These are phyloP conservation scores for Suillus brevipes DNA, from an alignment of 768 basidiomycete genomes.

Conservation along the genomic window DNA sequence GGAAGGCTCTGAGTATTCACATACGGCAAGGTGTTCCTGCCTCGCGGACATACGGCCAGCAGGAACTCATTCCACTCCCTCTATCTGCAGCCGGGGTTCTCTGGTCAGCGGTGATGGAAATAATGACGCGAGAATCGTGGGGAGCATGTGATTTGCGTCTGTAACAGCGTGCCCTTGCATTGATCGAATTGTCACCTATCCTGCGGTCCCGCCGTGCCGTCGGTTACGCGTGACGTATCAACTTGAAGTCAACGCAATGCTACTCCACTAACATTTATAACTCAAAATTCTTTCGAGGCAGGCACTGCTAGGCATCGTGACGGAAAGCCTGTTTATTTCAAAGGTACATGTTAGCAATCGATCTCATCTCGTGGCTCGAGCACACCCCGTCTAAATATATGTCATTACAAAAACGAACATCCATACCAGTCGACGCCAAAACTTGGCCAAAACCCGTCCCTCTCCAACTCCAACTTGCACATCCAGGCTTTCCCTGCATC, in stretches of 20 bases:
- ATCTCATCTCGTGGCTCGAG: not conserved
- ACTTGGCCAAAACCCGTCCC: not conserved
- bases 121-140: not conserved
- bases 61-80: not conserved
- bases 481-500: not conserved
- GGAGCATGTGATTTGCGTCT: too few species aligned
- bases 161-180: not conserved
- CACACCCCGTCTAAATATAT: not conserved
- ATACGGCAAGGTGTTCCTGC: too few species aligned
- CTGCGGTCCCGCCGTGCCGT: not conserved
- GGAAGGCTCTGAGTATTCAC: too few species aligned
- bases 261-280: not conserved
- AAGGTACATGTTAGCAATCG: not conserved
- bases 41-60: too few species aligned
- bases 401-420: not conserved
- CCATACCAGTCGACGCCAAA: not conserved
- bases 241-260: not conserved
- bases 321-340: not conserved
- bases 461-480: not conserved
- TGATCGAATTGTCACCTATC: not conserved
- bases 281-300: not conserved
- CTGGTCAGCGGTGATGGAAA: too few species aligned
- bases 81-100: not conserved
- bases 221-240: not conserved
- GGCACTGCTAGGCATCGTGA: not conserved